Percentiles rank a stretch among this genome's conserved stretches.
Evolutionary conservation across 192 early-diverging fungal genomes (phyloP).

Genomic region (Backusella sp.): DNA sequence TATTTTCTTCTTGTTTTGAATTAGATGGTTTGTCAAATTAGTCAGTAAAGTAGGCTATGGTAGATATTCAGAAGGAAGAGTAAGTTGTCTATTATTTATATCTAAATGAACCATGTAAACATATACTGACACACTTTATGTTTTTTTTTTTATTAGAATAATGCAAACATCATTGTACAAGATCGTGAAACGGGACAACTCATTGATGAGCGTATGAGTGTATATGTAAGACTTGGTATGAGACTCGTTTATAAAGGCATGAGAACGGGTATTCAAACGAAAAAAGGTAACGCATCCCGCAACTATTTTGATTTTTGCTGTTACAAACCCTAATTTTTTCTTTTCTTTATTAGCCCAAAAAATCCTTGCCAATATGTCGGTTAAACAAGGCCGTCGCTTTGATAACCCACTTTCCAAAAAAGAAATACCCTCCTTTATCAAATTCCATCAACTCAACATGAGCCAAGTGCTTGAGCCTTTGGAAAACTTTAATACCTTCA

Average conservation of each 20-base stretch:
- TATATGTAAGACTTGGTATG: constrained; percentile 77
- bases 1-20: neutral
- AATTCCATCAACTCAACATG: constrained; percentile 67
- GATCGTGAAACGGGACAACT: constrained; percentile 66
- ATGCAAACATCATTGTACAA: constrained; percentile 78
- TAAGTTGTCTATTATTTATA: constrained; percentile 3
- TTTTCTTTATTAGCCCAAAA: constrained; percentile 29
- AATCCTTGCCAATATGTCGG: constrained; percentile 48
- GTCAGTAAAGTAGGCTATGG: constrained; percentile 42
- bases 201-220: constrained; percentile 75
- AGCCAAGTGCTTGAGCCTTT: constrained; percentile 69
- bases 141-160: constrained; percentile 35
- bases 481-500: constrained; percentile 69
- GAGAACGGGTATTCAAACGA: constrained; percentile 41
- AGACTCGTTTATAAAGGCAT: constrained; percentile 73
- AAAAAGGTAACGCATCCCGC: constrained; percentile 26
- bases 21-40: constrained; percentile 38
- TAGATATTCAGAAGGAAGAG: constrained; percentile 43
- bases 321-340: neutral
- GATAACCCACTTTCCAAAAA: constrained; percentile 56
- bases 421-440: constrained; percentile 72
- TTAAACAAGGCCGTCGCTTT: constrained; percentile 73
- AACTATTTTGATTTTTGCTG: neutral
- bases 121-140: neutral
- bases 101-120: no score